Conservation (phyloP, 108 stramenopile species). For the Pseudonitzschia multistriata region DNA sequence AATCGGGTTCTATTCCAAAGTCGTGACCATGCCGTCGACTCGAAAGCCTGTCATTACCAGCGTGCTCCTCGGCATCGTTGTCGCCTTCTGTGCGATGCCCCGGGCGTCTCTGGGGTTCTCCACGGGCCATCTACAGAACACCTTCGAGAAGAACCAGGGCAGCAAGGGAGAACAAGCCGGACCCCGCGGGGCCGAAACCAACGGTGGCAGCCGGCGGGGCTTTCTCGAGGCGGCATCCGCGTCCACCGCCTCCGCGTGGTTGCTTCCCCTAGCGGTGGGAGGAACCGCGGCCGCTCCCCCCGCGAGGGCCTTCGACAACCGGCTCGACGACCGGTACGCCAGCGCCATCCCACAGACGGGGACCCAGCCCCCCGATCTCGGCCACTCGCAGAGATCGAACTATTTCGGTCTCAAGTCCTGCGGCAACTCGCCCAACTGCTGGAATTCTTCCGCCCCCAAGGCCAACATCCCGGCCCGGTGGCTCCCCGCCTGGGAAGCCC, state of each 20-base stretch:
- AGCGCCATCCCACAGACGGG: constrained; percentile 15
- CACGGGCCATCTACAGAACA: too few species aligned
- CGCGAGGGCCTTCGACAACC: constrained; percentile 27
- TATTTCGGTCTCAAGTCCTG: constrained; percentile 11
- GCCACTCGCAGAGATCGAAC: background rate
- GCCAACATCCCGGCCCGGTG: constrained; percentile 18
- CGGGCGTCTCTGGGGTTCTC: too few species aligned
- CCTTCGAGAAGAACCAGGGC: too few species aligned
- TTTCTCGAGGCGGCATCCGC: background rate
- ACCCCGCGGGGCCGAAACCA: too few species aligned
- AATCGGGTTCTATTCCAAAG: too few species aligned
- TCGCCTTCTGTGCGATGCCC: too few species aligned
- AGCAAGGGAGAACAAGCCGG: too few species aligned
- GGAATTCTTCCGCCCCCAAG: constrained; percentile 17
- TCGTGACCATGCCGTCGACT: too few species aligned
- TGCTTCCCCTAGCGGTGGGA: background rate
- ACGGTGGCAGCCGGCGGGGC: background rate
- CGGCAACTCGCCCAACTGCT: constrained; percentile 18
- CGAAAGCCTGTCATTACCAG: too few species aligned
- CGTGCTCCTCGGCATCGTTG: too few species aligned
- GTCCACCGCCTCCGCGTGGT: background rate
- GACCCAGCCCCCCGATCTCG: constrained; percentile 14
- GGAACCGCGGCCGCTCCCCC: background rate
- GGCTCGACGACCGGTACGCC: constrained; percentile 16
- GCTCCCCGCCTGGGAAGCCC: constrained; percentile 12